phyloP scores from a whole-genome alignment of 768 basidiomycete genomes.

The Serendipita vermifera region DNA sequence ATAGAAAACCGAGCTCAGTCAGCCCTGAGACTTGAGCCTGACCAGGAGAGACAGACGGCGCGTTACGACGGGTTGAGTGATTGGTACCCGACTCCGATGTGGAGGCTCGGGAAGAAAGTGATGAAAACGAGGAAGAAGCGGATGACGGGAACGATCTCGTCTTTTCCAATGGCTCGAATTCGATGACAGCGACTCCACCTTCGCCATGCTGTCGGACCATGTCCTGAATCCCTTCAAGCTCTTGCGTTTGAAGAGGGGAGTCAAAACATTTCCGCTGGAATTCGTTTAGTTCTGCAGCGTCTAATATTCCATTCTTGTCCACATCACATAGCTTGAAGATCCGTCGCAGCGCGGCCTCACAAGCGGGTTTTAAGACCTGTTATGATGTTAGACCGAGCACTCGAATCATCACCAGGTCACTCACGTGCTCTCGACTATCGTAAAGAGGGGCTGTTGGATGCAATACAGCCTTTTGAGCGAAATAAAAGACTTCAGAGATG shows the following conservation, averaged over 20 bases:
- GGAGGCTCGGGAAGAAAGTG: constrained; percentile 16
- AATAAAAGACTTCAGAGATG: constrained; percentile 95
- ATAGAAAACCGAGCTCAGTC: constrained; percentile 87
- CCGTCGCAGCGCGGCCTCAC: constrained; percentile 70
- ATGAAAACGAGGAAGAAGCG: constrained; percentile 13
- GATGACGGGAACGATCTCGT: not conserved
- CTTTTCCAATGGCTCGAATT: constrained; percentile 15
- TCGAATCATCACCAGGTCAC: constrained; percentile 20
- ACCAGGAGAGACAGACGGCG: not conserved
- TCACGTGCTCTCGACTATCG: constrained; percentile 86
- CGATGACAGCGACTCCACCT: constrained; percentile 51
- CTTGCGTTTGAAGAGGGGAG: constrained; percentile 78
- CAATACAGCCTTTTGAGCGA: constrained; percentile 93
- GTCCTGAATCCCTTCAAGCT: constrained; percentile 91
- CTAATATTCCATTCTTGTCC: constrained; percentile 87
- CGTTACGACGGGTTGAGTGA: not conserved
- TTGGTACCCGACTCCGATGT: not conserved
- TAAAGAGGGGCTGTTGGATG: constrained; percentile 96
- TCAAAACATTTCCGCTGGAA: constrained; percentile 98
- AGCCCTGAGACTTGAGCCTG: constrained; percentile 35
- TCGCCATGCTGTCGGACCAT: constrained; percentile 74
- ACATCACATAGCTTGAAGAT: constrained; percentile 96
- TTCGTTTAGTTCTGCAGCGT: constrained; percentile 84
- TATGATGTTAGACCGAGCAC: not conserved
- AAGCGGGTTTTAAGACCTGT: constrained; percentile 85